Evolutionary conservation across 768 basidiomycete species (phyloP).

Genomic region (Multifurca ochricompacta): DNA sequence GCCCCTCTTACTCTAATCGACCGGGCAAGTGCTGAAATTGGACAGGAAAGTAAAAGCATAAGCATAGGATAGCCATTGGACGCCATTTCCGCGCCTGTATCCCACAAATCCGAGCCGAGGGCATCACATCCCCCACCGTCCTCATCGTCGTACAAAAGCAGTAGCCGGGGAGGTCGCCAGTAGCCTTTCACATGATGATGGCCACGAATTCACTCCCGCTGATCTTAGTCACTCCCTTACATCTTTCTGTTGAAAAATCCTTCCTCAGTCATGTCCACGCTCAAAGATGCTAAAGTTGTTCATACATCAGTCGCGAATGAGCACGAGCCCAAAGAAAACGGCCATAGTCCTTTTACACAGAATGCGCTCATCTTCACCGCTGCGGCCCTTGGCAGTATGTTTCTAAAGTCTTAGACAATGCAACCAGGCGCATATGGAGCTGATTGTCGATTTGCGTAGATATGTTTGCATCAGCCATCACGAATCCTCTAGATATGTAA

Average conservation of each 20-base stretch:
- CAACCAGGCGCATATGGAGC: not conserved
- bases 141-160: too few species aligned
- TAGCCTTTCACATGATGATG: too few species aligned
- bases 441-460: conserved; percentile 19
- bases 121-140: too few species aligned
- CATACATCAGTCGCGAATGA: not conserved
- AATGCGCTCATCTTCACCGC: conserved; percentile 12
- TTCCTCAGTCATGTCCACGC: not conserved
- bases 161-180: too few species aligned
- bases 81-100: not conserved
- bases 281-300: not conserved
- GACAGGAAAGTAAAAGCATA: not conserved
- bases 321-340: not conserved
- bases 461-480: conserved; percentile 31
- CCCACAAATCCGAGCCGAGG: too few species aligned
- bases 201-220: too few species aligned
- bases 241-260: not conserved
- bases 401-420: not conserved
- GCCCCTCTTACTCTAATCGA: not conserved
- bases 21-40: not conserved
- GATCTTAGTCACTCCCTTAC: not conserved
- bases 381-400: conserved; percentile 14
- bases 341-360: not conserved
- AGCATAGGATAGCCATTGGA: too few species aligned
- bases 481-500: conserved; percentile 32